Base-by-base conservation (phyloP, 306 rosid species). In the Prinsepia uniflora region DNA sequence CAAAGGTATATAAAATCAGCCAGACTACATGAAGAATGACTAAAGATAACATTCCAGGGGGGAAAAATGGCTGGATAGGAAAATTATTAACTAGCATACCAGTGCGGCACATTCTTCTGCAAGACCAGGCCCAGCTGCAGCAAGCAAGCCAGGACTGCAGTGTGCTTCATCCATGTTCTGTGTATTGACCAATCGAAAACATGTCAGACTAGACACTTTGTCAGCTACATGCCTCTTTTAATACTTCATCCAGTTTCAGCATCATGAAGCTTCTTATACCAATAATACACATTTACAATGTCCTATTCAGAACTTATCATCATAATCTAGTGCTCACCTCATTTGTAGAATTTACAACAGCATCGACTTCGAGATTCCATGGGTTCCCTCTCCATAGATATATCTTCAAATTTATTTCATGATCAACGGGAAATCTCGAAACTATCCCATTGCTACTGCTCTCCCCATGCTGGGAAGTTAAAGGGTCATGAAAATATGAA, bases 341-440 rank as follows among this genome's bases (percentile, higher is more conserved):
- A 76, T 91, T 95, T 56, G 97, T 91, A 4, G 99, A 89, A 84
- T 95, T 95, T 65, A 95, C 97, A 58, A 95, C 96, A 50, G 97
- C 97, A 85, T 95, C 99, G 75, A 91, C 99, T 82, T 91, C 99
- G 44, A 95, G 92, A 82, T 89, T 95, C 99, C 99, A 95, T 4
- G 99, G 96, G 72, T 86, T 74, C 69, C 99, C 99, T 78, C 96
- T 87, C 99, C 99, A 95, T 63, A 95, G 80, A 79, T 91, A 95
- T 79, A 91, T 86, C 94, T 80, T 91, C 0, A 84, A 86, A 77
- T 91, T 91, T 75, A 87, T 79, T 56, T 95, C 99, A 60, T 86
- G 91, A 61, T 89, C 89, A 65, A 95, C 89, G 0, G 96, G 99
- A 86, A 95, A 95, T 69, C 92, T 87, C 0, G 96, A 82, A 64